phyloP scores from a whole-genome alignment of 2,329 filamentous ascomycete species.

The Fusarium odoratissimum region DNA sequence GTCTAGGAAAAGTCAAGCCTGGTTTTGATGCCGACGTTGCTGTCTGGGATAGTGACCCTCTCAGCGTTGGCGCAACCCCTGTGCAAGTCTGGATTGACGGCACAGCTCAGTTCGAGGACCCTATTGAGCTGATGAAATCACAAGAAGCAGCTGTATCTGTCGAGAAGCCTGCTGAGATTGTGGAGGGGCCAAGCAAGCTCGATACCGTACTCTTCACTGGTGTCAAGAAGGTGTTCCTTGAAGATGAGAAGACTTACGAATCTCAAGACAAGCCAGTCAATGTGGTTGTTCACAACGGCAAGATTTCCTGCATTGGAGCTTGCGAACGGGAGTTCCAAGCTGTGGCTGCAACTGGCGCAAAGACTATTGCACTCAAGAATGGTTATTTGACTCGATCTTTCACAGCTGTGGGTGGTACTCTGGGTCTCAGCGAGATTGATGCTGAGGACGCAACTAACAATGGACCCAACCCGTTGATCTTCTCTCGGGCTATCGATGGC shows the following conservation, averaged over 20 bases:
- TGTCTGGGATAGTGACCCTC: slow-evolving; percentile 72
- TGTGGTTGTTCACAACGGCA: slow-evolving; percentile 65
- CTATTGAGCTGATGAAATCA: slow-evolving; percentile 66
- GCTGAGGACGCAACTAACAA: slow-evolving; percentile 67
- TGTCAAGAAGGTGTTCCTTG: slow-evolving; percentile 62
- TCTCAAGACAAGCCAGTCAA: slow-evolving; percentile 55
- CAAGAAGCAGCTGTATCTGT: slow-evolving; percentile 52
- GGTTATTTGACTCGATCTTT: slow-evolving; percentile 71
- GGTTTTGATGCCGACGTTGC: slow-evolving; percentile 72
- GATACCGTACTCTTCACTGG: slow-evolving; percentile 66
- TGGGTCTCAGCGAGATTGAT: slow-evolving; percentile 74
- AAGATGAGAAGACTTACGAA: slow-evolving; percentile 52
- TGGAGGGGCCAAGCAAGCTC: slow-evolving; percentile 54
- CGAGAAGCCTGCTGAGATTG: slow-evolving; percentile 54
- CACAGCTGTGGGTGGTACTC: slow-evolving; percentile 68
- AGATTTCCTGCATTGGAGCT: slow-evolving; percentile 66
- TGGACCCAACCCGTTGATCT: slow-evolving; percentile 58
- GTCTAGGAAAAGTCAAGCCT: slow-evolving; percentile 70
- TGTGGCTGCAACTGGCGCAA: slow-evolving; percentile 49
- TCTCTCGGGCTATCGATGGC: slow-evolving; percentile 69
- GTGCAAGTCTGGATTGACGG: slow-evolving; percentile 74
- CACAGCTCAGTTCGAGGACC: slow-evolving; percentile 63
- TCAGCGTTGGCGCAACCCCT: slow-evolving; percentile 69
- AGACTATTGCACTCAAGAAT: slow-evolving; percentile 62
- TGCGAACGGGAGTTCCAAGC: slow-evolving; percentile 60